A percentile compares a stretch with the other conserved stretches of the same genome.
Conservation (phyloP, 768 basidiomycete genomes). For the Naganishia onofrii region DNA sequence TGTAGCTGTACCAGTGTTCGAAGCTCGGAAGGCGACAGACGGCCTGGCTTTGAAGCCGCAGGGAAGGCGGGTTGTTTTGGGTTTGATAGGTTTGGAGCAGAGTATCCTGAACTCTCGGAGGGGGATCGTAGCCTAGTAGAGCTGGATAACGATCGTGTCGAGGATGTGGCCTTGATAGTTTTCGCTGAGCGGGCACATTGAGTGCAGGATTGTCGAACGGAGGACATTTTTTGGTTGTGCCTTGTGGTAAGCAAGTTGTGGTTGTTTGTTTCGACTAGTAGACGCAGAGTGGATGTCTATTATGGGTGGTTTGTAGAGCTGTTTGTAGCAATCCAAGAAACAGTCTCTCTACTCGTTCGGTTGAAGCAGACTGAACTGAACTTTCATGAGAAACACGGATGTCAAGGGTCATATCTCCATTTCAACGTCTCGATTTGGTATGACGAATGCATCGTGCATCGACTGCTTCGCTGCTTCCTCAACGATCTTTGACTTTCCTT, state of each 20-base stretch:
- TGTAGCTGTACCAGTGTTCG: slow-evolving; percentile 45
- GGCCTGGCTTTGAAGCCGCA: slow-evolving; percentile 23
- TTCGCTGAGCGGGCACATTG: background rate
- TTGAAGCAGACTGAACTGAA: no score
- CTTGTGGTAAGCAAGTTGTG: background rate
- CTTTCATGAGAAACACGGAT: no score
- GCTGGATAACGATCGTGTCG: slow-evolving; percentile 17
- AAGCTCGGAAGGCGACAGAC: slow-evolving; percentile 33
- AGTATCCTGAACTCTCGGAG: slow-evolving; percentile 22
- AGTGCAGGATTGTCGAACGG: slow-evolving; percentile 21
- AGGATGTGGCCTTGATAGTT: background rate
- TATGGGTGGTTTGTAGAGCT: no score
- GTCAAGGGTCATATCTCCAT: no score
- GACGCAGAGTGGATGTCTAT: no score
- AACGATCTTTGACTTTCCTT: no score
- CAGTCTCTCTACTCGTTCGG: no score
- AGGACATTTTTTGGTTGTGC: slow-evolving; percentile 4
- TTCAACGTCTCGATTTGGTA: no score
- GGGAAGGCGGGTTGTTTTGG: slow-evolving; percentile 23
- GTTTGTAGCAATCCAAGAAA: no score
- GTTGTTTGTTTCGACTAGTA: no score
- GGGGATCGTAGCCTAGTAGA: background rate
- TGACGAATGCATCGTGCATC: no score
- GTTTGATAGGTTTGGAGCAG: slow-evolving; percentile 31
- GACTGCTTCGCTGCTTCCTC: no score